A percentile compares a stretch with the other conserved stretches of the same genome.
phyloP scores from a whole-genome alignment of 2,329 filamentous ascomycete genomes.

The Diplocarpon mali region DNA sequence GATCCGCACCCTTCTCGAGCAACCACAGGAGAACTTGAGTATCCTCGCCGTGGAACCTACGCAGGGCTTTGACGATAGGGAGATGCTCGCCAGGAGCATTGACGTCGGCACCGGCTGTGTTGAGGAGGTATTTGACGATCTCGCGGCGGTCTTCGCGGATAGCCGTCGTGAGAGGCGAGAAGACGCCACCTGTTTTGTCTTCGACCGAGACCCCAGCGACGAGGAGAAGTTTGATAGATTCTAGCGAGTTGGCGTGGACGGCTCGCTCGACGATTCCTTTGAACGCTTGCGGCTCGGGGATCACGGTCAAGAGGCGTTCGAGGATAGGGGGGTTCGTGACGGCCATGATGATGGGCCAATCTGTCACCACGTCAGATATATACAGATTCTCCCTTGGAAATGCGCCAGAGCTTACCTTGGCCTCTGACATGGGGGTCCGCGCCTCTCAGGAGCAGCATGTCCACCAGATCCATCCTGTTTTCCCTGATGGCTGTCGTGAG shows the following conservation, averaged over 20 bases:
- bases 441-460: slow-evolving; percentile 44
- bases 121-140: slow-evolving; percentile 50
- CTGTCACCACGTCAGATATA: slow-evolving; percentile 18
- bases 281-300: slow-evolving; percentile 48
- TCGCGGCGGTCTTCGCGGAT: slow-evolving; percentile 51
- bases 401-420: slow-evolving; percentile 25
- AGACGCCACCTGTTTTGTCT: slow-evolving; percentile 63
- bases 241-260: slow-evolving; percentile 54
- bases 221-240: slow-evolving; percentile 47
- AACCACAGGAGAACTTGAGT: slow-evolving; percentile 52
- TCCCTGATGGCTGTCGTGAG: slow-evolving; percentile 56
- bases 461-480: slow-evolving; percentile 46
- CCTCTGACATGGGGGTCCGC: slow-evolving; percentile 53
- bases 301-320: slow-evolving; percentile 43
- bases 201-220: slow-evolving; percentile 45
- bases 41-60: slow-evolving; percentile 44
- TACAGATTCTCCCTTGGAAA: neutral
- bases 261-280: slow-evolving; percentile 59
- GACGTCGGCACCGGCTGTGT: slow-evolving; percentile 50
- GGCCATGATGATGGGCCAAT: slow-evolving; percentile 63
- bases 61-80: slow-evolving; percentile 58
- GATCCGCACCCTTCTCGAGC: slow-evolving; percentile 51
- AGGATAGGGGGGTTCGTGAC: slow-evolving; percentile 50
- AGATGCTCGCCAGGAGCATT: slow-evolving; percentile 61
- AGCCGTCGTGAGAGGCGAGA: slow-evolving; percentile 54